These are phyloP conservation scores for Verticillium nubilum DNA, from an alignment of 2,329 filamentous ascomycete species.

Conservation along the genomic window DNA sequence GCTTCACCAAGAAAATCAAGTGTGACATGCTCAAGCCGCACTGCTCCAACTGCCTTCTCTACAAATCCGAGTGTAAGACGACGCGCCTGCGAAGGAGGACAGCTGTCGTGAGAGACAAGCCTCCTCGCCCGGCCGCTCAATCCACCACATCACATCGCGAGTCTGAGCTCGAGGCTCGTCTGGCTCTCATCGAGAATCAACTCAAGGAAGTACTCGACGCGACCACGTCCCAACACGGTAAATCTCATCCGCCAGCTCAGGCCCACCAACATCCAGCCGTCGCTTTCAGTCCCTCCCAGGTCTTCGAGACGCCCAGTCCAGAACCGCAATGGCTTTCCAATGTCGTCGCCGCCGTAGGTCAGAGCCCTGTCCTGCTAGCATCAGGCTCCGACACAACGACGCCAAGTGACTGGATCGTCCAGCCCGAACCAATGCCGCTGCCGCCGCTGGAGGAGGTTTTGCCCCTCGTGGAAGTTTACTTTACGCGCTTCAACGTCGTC, in stretches of 20 bases:
- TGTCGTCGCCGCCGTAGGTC: background rate
- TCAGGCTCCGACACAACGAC: background rate
- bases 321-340: background rate
- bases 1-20: conserved; percentile 40
- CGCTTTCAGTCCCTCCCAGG: background rate
- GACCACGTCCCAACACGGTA: background rate
- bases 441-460: conserved; percentile 25
- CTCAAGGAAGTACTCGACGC: conserved; percentile 23
- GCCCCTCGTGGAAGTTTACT: conserved; percentile 30
- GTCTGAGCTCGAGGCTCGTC: conserved; percentile 16
- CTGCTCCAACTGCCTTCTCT: conserved; percentile 37
- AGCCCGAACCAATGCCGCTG: background rate
- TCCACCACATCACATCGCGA: background rate
- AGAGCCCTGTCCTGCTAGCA: background rate
- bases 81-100: conserved; percentile 20
- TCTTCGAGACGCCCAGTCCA: background rate
- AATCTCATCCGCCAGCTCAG: background rate
- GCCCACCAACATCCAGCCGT: background rate
- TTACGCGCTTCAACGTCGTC: conserved; percentile 26
- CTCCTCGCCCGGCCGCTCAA: conserved; percentile 8
- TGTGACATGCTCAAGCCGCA: conserved; percentile 37
- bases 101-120: background rate
- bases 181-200: conserved; percentile 22
- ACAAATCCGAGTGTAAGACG: conserved; percentile 31
- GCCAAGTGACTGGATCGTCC: background rate